Percentiles rank a stretch among this genome's conserved stretches.
phyloP scores from a whole-genome alignment of 371 early-diverging fungal species.

The Rhizomucor miehei region DNA sequence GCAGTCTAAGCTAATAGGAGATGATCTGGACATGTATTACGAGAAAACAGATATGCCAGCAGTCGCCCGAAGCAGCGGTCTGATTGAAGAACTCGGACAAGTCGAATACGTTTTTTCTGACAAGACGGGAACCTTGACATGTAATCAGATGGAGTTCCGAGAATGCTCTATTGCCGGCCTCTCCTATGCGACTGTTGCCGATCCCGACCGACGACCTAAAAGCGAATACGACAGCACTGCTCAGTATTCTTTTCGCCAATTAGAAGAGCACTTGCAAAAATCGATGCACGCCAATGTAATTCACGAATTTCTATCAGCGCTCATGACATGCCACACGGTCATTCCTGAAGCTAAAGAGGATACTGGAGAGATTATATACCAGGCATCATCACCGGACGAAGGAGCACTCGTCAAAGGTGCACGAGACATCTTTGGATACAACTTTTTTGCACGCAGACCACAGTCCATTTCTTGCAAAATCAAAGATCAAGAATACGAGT shows the following conservation, averaged over 20 bases:
- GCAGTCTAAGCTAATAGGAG: conserved; percentile 76
- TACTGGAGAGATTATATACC: conserved; percentile 64
- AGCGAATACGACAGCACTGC: conserved; percentile 24
- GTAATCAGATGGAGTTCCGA: conserved; percentile 95
- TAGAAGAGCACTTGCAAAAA: conserved; percentile 53
- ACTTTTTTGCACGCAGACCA: conserved; percentile 80
- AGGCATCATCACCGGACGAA: conserved; percentile 91
- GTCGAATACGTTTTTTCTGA: conserved; percentile 84
- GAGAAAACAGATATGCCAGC: conserved; percentile 84
- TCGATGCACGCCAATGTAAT: conserved; percentile 52
- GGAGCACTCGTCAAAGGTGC: conserved; percentile 87
- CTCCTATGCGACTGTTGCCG: conserved; percentile 66
- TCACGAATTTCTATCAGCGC: conserved; percentile 71
- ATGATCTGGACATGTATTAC: conserved; percentile 83
- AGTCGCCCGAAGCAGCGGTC: conserved; percentile 82
- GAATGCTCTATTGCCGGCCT: conserved; percentile 79
- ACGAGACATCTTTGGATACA: conserved; percentile 56
- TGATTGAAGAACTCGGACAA: conserved; percentile 95
- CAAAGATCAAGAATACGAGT: conserved; percentile 62
- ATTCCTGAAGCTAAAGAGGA: conserved; percentile 76
- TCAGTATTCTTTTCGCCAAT: conserved; percentile 63
- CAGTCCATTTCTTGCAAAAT: conserved; percentile 77
- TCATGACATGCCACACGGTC: conserved; percentile 97
- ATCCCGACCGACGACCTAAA: conserved; percentile 52
- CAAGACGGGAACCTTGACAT: conserved; percentile 96